Conservation (phyloP, 495 filamentous ascomycete species). For the Aspergillus incahuasiensis region DNA sequence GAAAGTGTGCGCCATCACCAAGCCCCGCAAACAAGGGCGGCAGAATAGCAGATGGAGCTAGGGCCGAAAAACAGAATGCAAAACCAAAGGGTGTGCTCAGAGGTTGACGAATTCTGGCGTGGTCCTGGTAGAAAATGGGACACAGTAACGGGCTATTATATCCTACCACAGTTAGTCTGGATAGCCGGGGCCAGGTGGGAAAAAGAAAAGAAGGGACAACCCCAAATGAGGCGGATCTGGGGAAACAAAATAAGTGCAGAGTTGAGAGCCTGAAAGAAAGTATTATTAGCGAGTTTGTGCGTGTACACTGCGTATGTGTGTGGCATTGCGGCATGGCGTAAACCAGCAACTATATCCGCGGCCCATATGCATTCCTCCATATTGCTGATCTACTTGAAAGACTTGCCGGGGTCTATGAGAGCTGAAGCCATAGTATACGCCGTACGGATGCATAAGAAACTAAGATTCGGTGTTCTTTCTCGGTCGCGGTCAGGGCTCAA, state of each 20-base stretch:
- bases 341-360: constrained; percentile 14
- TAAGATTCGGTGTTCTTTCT: not conserved
- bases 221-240: constrained; percentile 20
- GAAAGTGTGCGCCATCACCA: constrained; percentile 5
- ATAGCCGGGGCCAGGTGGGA: constrained; percentile 10
- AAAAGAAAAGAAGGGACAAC: constrained; percentile 1
- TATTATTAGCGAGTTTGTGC: constrained; percentile 22
- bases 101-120: not conserved
- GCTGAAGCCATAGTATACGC: not conserved
- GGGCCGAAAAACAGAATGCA: not conserved
- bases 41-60: not conserved
- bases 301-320: constrained; percentile 22
- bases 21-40: not conserved
- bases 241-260: constrained; percentile 3
- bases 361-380: not conserved
- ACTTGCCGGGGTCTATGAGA: not conserved
- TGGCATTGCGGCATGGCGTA: constrained; percentile 24
- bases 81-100: not conserved
- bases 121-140: not conserved
- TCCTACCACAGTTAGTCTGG: constrained; percentile 10
- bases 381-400: not conserved
- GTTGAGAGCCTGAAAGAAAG: constrained; percentile 10
- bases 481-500: not conserved
- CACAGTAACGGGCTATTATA: constrained; percentile 11
- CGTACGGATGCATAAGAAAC: not conserved